phyloP scores from a whole-genome alignment of 345 rosid genomes.

The Aquilaria malaccensis region DNA sequence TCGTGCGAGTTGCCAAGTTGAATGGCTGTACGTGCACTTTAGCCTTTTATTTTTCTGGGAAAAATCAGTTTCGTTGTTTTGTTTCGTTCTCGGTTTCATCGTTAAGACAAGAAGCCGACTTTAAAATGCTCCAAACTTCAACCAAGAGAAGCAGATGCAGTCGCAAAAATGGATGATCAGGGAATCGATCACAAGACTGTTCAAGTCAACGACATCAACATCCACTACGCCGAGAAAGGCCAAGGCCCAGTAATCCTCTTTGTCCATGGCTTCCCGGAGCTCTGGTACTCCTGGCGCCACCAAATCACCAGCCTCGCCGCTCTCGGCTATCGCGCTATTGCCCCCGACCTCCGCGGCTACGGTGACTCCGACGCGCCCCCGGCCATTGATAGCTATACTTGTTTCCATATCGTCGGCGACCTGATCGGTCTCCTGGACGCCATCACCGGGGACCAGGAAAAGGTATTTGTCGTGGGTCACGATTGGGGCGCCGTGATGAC shows the following conservation, averaged over 20 bases:
- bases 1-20: background rate
- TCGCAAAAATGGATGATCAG: background rate
- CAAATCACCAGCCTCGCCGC: slow-evolving; percentile 46
- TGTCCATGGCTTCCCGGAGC: slow-evolving; percentile 75
- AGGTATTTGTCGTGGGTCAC: slow-evolving; percentile 68
- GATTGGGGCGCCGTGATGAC: slow-evolving; percentile 62
- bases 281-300: slow-evolving; percentile 74
- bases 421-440: slow-evolving; percentile 45
- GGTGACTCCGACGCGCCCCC: slow-evolving; percentile 54
- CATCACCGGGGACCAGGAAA: slow-evolving; percentile 43
- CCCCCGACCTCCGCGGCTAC: slow-evolving; percentile 66
- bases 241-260: slow-evolving; percentile 48
- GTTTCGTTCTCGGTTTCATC: too few species aligned
- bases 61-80: too few species aligned
- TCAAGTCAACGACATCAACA: slow-evolving; percentile 8
- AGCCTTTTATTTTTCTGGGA: too few species aligned
- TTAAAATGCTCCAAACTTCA: background rate
- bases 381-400: slow-evolving; percentile 36
- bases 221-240: slow-evolving; percentile 51
- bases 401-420: slow-evolving; percentile 46
- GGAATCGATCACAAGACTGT: slow-evolving; percentile 8
- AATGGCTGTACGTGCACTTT: background rate
- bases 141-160: background rate
- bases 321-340: slow-evolving; percentile 54
- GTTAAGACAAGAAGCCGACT: too few species aligned